Base-by-base conservation (phyloP, 768 basidiomycete species). In the Tricholoma terreum region DNA sequence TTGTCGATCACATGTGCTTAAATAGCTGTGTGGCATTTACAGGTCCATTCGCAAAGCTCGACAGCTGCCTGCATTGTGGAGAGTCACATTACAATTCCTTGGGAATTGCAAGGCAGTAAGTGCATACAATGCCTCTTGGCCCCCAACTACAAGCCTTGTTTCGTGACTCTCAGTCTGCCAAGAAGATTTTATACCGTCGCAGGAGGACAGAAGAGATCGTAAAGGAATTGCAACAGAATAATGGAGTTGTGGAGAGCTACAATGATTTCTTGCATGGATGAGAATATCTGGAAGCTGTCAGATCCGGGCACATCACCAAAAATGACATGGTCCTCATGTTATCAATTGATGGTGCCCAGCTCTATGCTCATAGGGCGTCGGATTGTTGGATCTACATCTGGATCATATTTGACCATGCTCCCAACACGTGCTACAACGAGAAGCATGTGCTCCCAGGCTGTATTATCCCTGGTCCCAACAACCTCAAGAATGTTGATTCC, bases 1-100 rank as follows among this genome's bases (percentile, higher is more conserved):
- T 65, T 6, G n/a, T 58, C 12, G 54, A 64, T 36, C 58, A 71
- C 27, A 69, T 69, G 67, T 71, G 67, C 46, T 36, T 61, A 4
- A 65, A 71, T 22, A 59, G 63, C 4, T 71, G 67, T 55, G 40
- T 54, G 14, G 65, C 60, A 14, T 71, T 62, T 24, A 65, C 65
- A 9, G 69, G 68, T 4, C 67, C 62, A 0, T 66, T 58, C 35
- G 33, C 52, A 0, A 22, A 60, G 10, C 54, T 63, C 2, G 40
- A 61, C 3, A 11, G 31, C 1, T 71, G 69, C 45, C 54, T 52
- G n/a, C 21, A 38, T 6, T 63, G 62, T 42, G 35, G 14, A 6
- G 54, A 61, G n/a, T 42, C 62, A 6, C 40, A 61, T n/a, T 63
- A 64, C 49, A 46, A 45, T n/a, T n/a, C n/a, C n/a, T n/a, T 50